Conservation (phyloP, 495 filamentous ascomycete genomes). For the Opeltia flavorubescens region DNA sequence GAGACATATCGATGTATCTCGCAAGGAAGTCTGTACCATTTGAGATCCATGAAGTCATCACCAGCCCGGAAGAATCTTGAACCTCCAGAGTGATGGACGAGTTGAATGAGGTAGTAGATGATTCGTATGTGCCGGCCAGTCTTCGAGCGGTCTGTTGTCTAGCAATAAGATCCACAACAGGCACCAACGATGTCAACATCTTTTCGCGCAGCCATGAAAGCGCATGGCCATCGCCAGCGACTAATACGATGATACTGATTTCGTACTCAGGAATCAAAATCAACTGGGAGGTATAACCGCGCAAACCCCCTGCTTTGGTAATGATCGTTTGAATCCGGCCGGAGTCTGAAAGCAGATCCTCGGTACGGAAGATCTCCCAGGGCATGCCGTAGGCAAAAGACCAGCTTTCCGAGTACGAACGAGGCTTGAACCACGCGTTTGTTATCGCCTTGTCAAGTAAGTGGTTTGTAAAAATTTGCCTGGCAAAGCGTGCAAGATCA, state of each 20-base stretch:
- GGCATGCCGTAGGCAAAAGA: constrained; percentile 2
- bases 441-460: neutral
- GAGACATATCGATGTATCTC: constrained; percentile 9
- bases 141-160: constrained; percentile 12
- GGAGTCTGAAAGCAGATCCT: constrained; percentile 14
- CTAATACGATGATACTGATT: constrained; percentile 23
- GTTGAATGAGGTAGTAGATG: constrained; percentile 15
- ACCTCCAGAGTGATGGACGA: constrained; percentile 25
- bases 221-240: constrained; percentile 12
- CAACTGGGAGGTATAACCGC: constrained; percentile 20
- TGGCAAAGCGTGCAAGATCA: neutral
- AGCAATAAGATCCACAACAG: constrained; percentile 19
- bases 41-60: constrained; percentile 30
- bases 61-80: constrained; percentile 25
- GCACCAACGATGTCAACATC: constrained; percentile 16
- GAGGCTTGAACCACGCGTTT: constrained; percentile 1
- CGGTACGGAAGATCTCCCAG: constrained; percentile 16
- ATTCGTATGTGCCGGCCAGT: constrained; percentile 24
- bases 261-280: constrained; percentile 27
- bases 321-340: constrained; percentile 24
- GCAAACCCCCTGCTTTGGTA: constrained; percentile 28
- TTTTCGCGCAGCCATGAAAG: constrained; percentile 10
- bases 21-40: constrained; percentile 31
- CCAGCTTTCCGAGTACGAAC: neutral
- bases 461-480: neutral